Evolutionary conservation across 192 early-diverging fungal species (phyloP).

Genomic region (Umbelopsis sp.): DNA sequence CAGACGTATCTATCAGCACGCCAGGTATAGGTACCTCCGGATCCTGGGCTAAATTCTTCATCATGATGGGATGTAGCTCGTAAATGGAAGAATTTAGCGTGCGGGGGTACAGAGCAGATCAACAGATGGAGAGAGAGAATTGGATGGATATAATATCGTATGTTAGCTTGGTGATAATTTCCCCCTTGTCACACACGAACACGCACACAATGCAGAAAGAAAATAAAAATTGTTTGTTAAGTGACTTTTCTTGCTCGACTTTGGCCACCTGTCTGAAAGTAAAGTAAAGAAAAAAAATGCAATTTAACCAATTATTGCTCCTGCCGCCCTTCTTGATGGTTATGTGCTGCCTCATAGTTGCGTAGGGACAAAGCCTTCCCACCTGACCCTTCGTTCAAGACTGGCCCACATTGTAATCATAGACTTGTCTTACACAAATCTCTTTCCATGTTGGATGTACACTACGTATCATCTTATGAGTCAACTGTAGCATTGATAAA

Average conservation of each 20-base stretch:
- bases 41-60: neutral
- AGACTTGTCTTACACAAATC: too few relatives aligned
- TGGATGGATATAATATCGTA: neutral
- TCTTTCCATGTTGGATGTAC: too few relatives aligned
- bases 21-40: slow-evolving; percentile 9
- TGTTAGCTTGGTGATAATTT: neutral
- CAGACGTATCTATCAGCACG: neutral
- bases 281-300: neutral
- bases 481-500: too few relatives aligned
- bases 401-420: too few relatives aligned
- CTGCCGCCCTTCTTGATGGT: neutral
- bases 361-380: too few relatives aligned
- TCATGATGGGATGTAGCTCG: neutral
- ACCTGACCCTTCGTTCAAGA: too few relatives aligned
- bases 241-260: too few relatives aligned
- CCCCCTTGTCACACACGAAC: slow-evolving; percentile 1
- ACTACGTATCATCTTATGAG: too few relatives aligned
- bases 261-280: too few relatives aligned
- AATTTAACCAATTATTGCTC: neutral
- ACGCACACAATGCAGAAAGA: neutral
- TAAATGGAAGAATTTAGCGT: neutral
- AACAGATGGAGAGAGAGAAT: neutral
- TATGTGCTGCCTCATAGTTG: neutral
- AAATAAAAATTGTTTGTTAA: too few relatives aligned
- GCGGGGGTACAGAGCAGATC: neutral